phyloP scores from a whole-genome alignment of 495 filamentous ascomycete species.

The Xylaria castorea region DNA sequence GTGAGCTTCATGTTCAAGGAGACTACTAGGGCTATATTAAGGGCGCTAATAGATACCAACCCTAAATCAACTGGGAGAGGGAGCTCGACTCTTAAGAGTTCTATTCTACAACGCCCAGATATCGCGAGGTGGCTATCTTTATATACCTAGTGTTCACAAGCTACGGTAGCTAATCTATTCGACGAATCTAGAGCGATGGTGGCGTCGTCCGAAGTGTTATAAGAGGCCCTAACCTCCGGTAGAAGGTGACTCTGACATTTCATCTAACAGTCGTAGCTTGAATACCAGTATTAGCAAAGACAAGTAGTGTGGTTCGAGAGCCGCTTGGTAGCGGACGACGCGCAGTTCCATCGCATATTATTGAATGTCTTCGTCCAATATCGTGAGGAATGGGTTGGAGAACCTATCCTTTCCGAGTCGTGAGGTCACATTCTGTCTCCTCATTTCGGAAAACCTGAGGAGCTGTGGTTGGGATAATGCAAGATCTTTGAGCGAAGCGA shows the following conservation, averaged over 20 bases:
- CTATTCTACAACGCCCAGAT: background rate
- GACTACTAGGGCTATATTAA: background rate
- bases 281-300: background rate
- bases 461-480: background rate
- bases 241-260: background rate
- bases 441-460: too few relatives aligned
- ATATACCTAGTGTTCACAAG: background rate
- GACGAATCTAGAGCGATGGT: background rate
- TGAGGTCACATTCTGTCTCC: background rate
- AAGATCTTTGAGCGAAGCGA: background rate
- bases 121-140: background rate
- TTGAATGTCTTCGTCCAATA: background rate
- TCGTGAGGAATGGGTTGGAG: background rate
- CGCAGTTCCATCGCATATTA: conserved; percentile 7
- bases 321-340: background rate
- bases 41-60: too few relatives aligned
- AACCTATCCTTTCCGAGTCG: background rate
- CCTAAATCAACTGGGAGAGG: background rate
- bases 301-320: background rate
- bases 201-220: background rate
- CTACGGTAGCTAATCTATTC: too few relatives aligned
- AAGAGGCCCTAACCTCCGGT: background rate
- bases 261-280: background rate
- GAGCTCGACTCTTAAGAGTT: too few relatives aligned
- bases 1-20: conserved; percentile 6